phyloP scores from a whole-genome alignment of 2,329 filamentous ascomycete genomes.

The Arthrobotrys sphaeroides region DNA sequence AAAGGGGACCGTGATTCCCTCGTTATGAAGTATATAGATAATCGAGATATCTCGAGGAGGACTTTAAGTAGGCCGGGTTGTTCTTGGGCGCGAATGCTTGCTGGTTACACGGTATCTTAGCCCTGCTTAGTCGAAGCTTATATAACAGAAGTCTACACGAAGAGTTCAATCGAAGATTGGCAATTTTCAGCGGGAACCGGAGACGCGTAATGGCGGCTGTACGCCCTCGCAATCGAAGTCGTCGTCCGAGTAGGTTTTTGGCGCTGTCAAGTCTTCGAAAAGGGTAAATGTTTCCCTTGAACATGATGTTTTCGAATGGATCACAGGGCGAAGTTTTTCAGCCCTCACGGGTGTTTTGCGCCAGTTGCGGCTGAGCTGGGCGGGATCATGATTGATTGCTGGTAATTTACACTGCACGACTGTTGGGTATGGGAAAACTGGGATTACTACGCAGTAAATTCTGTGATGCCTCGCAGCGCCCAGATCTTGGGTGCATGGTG shows the following conservation, averaged over 20 bases:
- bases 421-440: no score
- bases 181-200: neutral
- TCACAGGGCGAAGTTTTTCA: constrained; percentile 4
- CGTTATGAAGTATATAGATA: no score
- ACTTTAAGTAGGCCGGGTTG: no score
- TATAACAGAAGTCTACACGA: neutral
- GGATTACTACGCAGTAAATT: no score
- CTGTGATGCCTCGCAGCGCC: neutral
- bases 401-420: no score
- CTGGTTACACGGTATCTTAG: constrained; percentile 4
- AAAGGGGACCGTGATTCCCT: no score
- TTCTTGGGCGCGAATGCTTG: neutral
- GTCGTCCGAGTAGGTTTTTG: neutral
- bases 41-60: no score
- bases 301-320: constrained; percentile 18
- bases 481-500: neutral
- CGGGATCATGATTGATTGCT: no score
- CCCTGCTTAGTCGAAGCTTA: constrained; percentile 1
- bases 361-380: constrained; percentile 3
- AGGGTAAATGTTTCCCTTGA: neutral
- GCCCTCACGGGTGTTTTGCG: neutral
- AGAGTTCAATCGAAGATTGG: neutral
- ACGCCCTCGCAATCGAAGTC: neutral
- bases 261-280: neutral
- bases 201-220: neutral